A percentile compares a stretch with the other conserved stretches of the same genome.
Evolutionary conservation across 2,329 filamentous ascomycete genomes (phyloP).

Genomic region (Paraphaeosphaeria sporulosa): DNA sequence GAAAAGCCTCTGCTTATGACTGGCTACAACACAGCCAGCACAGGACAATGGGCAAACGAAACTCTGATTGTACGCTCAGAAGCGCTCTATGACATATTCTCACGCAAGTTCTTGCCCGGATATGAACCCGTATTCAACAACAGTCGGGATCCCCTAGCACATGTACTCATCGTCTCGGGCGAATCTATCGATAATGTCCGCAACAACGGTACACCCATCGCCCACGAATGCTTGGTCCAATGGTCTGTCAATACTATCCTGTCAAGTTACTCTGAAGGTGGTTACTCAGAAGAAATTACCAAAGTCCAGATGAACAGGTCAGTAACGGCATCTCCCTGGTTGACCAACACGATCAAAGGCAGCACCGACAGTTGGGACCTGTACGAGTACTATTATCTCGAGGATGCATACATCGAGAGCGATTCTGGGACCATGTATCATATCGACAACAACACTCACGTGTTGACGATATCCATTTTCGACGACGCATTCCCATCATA

Average conservation of each 20-base stretch:
- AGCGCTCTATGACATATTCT: conserved; percentile 17
- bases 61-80: too few species aligned
- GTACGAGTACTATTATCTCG: conserved; percentile 7
- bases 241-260: conserved; percentile 21
- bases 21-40: conserved; percentile 18
- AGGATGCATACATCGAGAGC: conserved; percentile 4
- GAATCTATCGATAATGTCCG: neutral
- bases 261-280: conserved; percentile 17
- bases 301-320: conserved; percentile 11
- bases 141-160: conserved; percentile 14
- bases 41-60: too few species aligned
- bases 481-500: conserved; percentile 18
- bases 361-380: too few species aligned
- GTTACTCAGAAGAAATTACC: conserved; percentile 20
- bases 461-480: conserved; percentile 5
- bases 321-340: conserved; percentile 10
- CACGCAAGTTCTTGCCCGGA: conserved; percentile 10
- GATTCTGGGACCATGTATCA: neutral
- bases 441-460: conserved; percentile 14
- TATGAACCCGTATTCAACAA: conserved; percentile 16
- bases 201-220: conserved; percentile 18
- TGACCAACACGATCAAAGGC: conserved; percentile 2
- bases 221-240: conserved; percentile 19
- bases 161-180: conserved; percentile 8
- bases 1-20: conserved; percentile 16